Conservation (phyloP, 2,329 filamentous ascomycete species). For the Neophaeococcomyces mojaviensis region DNA sequence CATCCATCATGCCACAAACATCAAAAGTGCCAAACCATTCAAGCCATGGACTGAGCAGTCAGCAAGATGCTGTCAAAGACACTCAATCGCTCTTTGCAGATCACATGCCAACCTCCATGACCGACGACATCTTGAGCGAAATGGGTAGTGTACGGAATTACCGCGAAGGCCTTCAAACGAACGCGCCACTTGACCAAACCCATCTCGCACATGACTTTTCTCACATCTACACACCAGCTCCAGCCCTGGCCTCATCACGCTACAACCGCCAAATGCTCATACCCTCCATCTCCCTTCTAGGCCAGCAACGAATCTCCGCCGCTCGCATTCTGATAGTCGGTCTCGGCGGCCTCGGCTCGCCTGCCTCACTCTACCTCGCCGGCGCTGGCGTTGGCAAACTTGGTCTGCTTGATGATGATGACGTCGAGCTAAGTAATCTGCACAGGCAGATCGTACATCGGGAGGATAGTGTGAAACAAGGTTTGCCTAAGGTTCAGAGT, state of each 20-base stretch:
- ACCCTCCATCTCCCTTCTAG: slow-evolving; percentile 15
- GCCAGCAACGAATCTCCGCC: slow-evolving; percentile 16
- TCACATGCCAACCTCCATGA: too few species aligned
- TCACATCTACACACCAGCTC: slow-evolving; percentile 13
- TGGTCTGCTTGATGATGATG: slow-evolving; percentile 80
- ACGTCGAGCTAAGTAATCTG: slow-evolving; percentile 81
- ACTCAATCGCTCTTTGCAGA: too few species aligned
- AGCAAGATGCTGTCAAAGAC: too few species aligned
- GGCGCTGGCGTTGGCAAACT: slow-evolving; percentile 79
- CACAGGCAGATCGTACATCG: slow-evolving; percentile 85
- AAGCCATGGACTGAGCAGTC: too few species aligned
- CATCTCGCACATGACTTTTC: neutral
- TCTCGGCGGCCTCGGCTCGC: slow-evolving; percentile 82
- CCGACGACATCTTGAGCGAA: too few species aligned
- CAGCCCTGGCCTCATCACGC: slow-evolving; percentile 17
- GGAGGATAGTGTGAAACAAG: slow-evolving; percentile 45
- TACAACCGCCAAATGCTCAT: slow-evolving; percentile 24
- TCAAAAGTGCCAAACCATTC: too few species aligned
- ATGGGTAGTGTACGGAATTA: too few species aligned
- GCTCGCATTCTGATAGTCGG: slow-evolving; percentile 65
- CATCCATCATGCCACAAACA: too few species aligned
- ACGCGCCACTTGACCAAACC: too few species aligned
- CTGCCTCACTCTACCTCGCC: slow-evolving; percentile 84
- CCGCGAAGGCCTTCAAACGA: too few species aligned
- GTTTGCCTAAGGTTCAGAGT: slow-evolving; percentile 18